Evolutionary conservation across 169 alveolate species (phyloP).

Genomic region (Besnoitia besnoiti): DNA sequence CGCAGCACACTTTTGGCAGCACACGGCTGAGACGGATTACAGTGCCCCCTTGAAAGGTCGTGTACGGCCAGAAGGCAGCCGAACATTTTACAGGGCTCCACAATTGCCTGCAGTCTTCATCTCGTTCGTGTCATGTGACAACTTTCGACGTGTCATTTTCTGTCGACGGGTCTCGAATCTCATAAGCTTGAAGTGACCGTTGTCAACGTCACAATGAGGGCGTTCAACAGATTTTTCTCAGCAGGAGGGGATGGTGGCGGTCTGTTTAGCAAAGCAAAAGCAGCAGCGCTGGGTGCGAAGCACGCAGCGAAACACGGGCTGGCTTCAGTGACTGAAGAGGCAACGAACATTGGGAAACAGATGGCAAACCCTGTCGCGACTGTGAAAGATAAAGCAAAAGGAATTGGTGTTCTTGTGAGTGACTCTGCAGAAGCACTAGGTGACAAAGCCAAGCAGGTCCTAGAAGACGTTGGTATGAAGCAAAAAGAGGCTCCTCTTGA

Average conservation of each 20-base stretch:
- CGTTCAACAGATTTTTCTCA: background rate
- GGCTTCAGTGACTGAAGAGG: background rate
- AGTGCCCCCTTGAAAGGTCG: too few species aligned
- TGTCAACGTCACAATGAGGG: constrained; percentile 3
- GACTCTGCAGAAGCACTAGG: background rate
- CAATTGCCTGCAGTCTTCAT: too few species aligned
- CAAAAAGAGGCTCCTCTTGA: background rate
- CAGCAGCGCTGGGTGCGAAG: constrained; percentile 13
- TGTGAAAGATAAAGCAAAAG: background rate
- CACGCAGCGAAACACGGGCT: background rate
- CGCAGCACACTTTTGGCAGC: too few species aligned
- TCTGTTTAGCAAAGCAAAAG: background rate
- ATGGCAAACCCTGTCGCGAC: background rate
- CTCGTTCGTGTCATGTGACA: too few species aligned
- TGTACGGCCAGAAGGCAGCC: too few species aligned
- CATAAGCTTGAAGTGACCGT: background rate
- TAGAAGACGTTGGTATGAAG: background rate
- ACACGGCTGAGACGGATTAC: too few species aligned
- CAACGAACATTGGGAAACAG: constrained; percentile 15
- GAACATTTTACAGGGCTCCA: too few species aligned
- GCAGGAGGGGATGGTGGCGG: background rate
- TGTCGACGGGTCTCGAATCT: background rate
- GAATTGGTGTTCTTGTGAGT: background rate
- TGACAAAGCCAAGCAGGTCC: background rate
- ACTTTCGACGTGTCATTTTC: background rate